These are phyloP conservation scores for Fragaria nilgerrensis DNA, from an alignment of 306 rosid genomes.

Conservation along the genomic window DNA sequence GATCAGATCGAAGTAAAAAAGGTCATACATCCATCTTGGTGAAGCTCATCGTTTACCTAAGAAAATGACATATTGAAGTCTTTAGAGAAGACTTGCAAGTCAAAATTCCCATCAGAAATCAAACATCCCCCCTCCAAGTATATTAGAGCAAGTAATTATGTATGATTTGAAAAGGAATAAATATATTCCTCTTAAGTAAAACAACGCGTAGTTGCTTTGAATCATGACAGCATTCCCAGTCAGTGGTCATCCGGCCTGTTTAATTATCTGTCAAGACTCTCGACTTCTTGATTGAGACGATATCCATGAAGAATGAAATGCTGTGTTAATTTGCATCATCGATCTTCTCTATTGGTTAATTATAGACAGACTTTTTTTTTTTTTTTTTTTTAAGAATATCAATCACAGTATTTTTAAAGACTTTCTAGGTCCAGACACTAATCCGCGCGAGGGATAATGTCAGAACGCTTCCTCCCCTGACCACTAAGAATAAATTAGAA, in stretches of 20 bases:
- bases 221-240: slow-evolving; percentile 10
- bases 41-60: slow-evolving; percentile 19
- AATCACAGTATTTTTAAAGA: too few relatives aligned
- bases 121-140: neutral
- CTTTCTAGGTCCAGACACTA: too few relatives aligned
- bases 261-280: neutral
- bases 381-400: too few relatives aligned
- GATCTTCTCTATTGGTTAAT: too few relatives aligned
- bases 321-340: too few relatives aligned
- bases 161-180: neutral
- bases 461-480: neutral
- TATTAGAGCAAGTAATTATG: neutral
- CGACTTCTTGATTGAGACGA: neutral
- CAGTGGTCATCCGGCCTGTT: neutral
- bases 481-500: too few relatives aligned
- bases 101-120: slow-evolving; percentile 26
- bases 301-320: neutral
- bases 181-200: neutral
- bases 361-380: too few relatives aligned
- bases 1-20: too few relatives aligned
- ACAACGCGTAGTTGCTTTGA: slow-evolving; percentile 49
- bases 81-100: slow-evolving; percentile 50
- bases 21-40: too few relatives aligned
- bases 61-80: slow-evolving; percentile 33
- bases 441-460: too few relatives aligned